Evolutionary conservation across 345 rosid genomes (phyloP), one percentile per base, ranked within the genome.

Genomic region (Eutrema heterophyllum): DNA sequence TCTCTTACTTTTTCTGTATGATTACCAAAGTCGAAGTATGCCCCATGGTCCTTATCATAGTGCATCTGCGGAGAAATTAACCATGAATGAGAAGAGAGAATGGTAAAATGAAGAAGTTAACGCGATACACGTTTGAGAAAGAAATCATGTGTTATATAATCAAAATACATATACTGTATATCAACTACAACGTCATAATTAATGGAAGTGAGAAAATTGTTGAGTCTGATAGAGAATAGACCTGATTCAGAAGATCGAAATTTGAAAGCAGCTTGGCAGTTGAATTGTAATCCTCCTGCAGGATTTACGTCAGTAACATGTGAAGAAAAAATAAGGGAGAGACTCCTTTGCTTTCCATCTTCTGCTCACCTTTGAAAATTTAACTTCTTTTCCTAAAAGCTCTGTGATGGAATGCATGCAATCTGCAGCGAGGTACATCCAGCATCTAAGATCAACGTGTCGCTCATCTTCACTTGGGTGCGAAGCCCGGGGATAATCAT

Each of bases 401-500:
- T 77, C 77, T 16, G 79, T 38, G 77, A 95, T 85, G 55, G 92
- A 88, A 74, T 82, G 81, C 96, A 95, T 82, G 83, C 96, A 95
- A 55, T 88, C 92, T 68, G 96, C 96, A 26, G 96, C 97, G 26
- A 95, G 97, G 79, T 87, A 88, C 95, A 95, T 92, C 99, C 97
- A 95, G 78, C 97, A 89, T 82, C 99, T 89, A 68, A 95, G 97
- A 85, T 95, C 99, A 81, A 95, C 68, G 76, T 95, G 99, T 21
- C 89, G 92, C 79, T 95, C 99, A 64, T 92, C 93, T 48, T 79
- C 92, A 78, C 75, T 88, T 33, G 97, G 97, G 78, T 92, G 99
- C 33, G 97, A 95, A 66, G 99, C 97, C 66, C 96, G 99, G 0
- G 99, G 99, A 80, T 92, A 92, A 83, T 95, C 97, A 78, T 95